These are phyloP conservation scores for Heliosperma pusillum DNA, from an alignment of 148 eudicot genomes.

Conservation along the genomic window DNA sequence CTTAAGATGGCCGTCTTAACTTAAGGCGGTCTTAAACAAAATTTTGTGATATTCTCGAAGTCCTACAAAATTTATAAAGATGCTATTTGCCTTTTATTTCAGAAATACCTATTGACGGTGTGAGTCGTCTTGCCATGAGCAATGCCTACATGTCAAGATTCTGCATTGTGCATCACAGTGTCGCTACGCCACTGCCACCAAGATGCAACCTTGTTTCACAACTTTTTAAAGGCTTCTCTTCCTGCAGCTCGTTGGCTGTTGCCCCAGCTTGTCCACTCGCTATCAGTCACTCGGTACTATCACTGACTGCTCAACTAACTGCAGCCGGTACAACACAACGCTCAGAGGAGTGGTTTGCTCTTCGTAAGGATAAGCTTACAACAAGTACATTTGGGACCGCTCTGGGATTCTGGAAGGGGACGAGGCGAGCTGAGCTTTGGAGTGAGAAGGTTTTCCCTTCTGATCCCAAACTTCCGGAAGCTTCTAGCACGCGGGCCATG, in stretches of 20 bases:
- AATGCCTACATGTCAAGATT: slow-evolving; percentile 58
- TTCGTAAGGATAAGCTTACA: slow-evolving; percentile 75
- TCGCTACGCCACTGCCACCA: slow-evolving; percentile 31
- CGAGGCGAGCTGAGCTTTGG: slow-evolving; percentile 76
- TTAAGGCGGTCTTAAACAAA: too few species aligned
- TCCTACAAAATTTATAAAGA: not conserved
- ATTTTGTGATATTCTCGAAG: not conserved
- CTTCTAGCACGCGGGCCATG: slow-evolving; percentile 52
- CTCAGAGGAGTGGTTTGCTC: slow-evolving; percentile 92
- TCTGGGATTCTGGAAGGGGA: slow-evolving; percentile 84
- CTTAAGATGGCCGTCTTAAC: too few species aligned
- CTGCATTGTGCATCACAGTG: slow-evolving; percentile 44
- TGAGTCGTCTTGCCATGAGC: slow-evolving; percentile 46
- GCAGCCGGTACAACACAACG: slow-evolving; percentile 65
- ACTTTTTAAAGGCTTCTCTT: slow-evolving; percentile 36
- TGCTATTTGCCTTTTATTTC: slow-evolving; percentile 16
- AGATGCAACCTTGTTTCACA: slow-evolving; percentile 27
- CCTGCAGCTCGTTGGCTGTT: slow-evolving; percentile 31
- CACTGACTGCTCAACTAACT: slow-evolving; percentile 34
- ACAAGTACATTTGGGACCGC: slow-evolving; percentile 92
- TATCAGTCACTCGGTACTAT: slow-evolving; percentile 24
- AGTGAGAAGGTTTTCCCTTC: slow-evolving; percentile 66
- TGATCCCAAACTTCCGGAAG: slow-evolving; percentile 25
- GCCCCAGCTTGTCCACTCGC: slow-evolving; percentile 28
- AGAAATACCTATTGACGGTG: slow-evolving; percentile 9